Evolutionary conservation across 306 rosid genomes (phyloP).

Genomic region (Erythrophleum fordii): DNA sequence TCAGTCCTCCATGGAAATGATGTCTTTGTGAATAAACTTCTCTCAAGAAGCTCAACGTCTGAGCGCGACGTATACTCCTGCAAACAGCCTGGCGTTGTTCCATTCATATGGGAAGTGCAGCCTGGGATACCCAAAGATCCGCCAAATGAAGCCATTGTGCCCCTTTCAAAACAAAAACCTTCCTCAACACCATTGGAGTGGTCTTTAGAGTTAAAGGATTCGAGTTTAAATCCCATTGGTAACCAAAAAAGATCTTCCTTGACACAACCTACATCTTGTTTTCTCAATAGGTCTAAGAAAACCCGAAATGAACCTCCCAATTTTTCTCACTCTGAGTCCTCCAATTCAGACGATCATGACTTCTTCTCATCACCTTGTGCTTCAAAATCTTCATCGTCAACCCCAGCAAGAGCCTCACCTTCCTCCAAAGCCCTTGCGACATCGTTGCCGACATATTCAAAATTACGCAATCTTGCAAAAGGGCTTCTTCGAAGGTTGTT

Average conservation of each 20-base stretch:
- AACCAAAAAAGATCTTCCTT: background rate
- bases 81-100: background rate
- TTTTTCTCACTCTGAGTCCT: background rate
- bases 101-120: constrained; percentile 40
- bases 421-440: background rate
- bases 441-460: background rate
- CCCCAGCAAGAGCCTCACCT: background rate
- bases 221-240: background rate
- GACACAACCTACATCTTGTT: background rate
- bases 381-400: constrained; percentile 10
- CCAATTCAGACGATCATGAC: background rate
- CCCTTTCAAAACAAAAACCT: background rate
- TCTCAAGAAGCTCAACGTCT: background rate
- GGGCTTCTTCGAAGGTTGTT: background rate
- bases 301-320: background rate
- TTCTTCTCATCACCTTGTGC: background rate
- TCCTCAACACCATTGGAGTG: background rate
- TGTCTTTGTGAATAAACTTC: constrained; percentile 22
- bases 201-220: background rate
- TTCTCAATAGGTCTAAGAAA: background rate
- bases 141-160: background rate
- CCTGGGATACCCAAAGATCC: constrained; percentile 33
- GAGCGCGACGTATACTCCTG: background rate
- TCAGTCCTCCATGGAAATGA: constrained; percentile 22
- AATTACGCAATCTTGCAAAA: background rate